Conservation (phyloP, 257 asterid genomes). For the Fraxinus excelsior region DNA sequence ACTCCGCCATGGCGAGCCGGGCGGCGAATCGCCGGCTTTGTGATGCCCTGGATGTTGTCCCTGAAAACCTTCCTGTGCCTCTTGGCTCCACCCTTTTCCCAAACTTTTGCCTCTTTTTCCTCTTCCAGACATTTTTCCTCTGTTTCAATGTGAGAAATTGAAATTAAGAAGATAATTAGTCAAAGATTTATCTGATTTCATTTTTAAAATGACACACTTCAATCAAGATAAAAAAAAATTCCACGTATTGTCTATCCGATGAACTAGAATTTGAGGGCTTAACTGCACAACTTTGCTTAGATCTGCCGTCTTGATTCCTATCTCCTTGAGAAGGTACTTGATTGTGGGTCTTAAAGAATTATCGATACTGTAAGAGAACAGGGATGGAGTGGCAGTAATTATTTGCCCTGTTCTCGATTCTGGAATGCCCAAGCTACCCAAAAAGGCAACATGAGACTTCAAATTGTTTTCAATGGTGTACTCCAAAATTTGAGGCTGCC, state of each 20-base stretch:
- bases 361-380: constrained; percentile 90
- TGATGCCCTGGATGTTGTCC: too few relatives aligned
- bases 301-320: constrained; percentile 73
- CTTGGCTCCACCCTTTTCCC: too few relatives aligned
- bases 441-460: constrained; percentile 80
- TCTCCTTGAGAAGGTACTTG: constrained; percentile 78
- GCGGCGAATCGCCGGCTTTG: too few relatives aligned
- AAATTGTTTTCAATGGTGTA: constrained; percentile 86
- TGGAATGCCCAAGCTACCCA: constrained; percentile 76
- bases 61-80: too few relatives aligned
- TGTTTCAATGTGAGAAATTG: too few relatives aligned
- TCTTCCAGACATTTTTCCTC: too few relatives aligned
- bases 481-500: constrained; percentile 90
- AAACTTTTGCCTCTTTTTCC: too few relatives aligned
- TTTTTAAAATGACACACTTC: too few relatives aligned
- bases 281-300: constrained; percentile 88
- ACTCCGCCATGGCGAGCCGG: too few relatives aligned
- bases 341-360: constrained; percentile 88
- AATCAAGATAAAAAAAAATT: too few relatives aligned
- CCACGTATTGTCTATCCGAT: constrained; percentile 86
- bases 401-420: constrained; percentile 83
- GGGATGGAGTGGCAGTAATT: constrained; percentile 81
- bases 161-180: too few relatives aligned
- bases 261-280: constrained; percentile 97
- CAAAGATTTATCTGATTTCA: too few relatives aligned